Evolutionary conservation across 2,329 filamentous ascomycete species (phyloP), one percentile per base, ranked within the genome.

Genomic region (Diaporthe ampelina): DNA sequence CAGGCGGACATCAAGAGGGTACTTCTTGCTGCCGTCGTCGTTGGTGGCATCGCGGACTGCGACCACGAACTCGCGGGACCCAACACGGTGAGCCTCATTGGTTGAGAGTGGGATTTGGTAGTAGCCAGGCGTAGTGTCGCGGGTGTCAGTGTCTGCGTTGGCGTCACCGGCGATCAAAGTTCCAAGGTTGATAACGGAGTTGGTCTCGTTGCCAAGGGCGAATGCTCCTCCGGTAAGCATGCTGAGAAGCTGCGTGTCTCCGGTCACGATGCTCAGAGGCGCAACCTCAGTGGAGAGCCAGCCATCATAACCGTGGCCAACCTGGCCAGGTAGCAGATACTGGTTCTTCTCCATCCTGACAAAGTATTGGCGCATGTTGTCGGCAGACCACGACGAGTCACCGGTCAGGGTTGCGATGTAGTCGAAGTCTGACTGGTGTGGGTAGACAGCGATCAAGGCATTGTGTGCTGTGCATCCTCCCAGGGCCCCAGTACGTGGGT

Each of bases 51-150:
- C 75, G 72, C 85, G 85, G 29, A 85, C 85, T 52, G 83, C 81
- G 72, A 88, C 77, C 84, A 79, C 75, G 82, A 80, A 72, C 37
- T 72, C 57, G 37, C 70, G 37, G 11, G 13, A 61, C 50, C 57
- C 72, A 52, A 5, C 84, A 37, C 81, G 85, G n/a, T 87, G 86
- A 59, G 82, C 84, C 70, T 80, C 80, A 4, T 81, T 78, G 74
- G 83, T 63, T 21, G 56, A 24, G 21, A 67, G 35, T 4, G 63
- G 63, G n/a, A 67, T 67, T 7, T 90, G 8, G 89, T 89, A 81
- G 83, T 95, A 7, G 86, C 91, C 7, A 91, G 58, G 58, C n/a
- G 93, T 77, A 91, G 93, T 5, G 83, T 97, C 6, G 82, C 89
- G 6, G 81, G 95, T 11, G 94, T 94, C 11, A 90, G 89, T 1